A percentile compares a stretch with the other conserved stretches of the same genome.
Conservation (phyloP, 495 filamentous ascomycete genomes). For the Penicillium coffeae region DNA sequence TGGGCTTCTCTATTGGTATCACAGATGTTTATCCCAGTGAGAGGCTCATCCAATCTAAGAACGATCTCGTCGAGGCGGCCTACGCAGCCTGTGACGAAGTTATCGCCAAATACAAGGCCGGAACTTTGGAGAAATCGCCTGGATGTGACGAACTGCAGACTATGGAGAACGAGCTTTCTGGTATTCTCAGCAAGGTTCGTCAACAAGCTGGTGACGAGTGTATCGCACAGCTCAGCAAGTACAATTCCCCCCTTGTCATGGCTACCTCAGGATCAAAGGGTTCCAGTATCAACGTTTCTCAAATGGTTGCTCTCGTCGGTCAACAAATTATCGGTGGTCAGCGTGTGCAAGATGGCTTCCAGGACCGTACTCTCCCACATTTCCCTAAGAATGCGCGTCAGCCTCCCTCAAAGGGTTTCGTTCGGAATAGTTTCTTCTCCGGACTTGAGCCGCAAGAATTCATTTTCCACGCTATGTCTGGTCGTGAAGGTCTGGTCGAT, state of each 20-base stretch:
- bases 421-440: constrained; percentile 93
- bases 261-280: constrained; percentile 95
- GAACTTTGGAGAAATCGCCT: constrained; percentile 74
- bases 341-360: constrained; percentile 94
- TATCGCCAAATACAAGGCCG: constrained; percentile 74
- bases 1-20: constrained; percentile 95
- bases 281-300: constrained; percentile 95
- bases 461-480: constrained; percentile 96
- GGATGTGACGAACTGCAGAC: constrained; percentile 90
- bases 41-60: constrained; percentile 64
- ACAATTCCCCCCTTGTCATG: constrained; percentile 95
- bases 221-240: constrained; percentile 81
- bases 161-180: constrained; percentile 84
- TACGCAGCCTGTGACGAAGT: constrained; percentile 79
- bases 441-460: constrained; percentile 90
- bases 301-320: constrained; percentile 96
- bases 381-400: constrained; percentile 90
- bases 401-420: constrained; percentile 93
- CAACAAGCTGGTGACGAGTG: constrained; percentile 87
- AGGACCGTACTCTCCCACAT: constrained; percentile 89
- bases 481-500: constrained; percentile 97
- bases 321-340: constrained; percentile 95
- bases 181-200: constrained; percentile 86
- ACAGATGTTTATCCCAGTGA: constrained; percentile 83
- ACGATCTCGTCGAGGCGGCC: constrained; percentile 68